Evolutionary conservation across 1,284 basidiomycete genomes (phyloP).

Genomic region (Sanghuangporus weigelae): DNA sequence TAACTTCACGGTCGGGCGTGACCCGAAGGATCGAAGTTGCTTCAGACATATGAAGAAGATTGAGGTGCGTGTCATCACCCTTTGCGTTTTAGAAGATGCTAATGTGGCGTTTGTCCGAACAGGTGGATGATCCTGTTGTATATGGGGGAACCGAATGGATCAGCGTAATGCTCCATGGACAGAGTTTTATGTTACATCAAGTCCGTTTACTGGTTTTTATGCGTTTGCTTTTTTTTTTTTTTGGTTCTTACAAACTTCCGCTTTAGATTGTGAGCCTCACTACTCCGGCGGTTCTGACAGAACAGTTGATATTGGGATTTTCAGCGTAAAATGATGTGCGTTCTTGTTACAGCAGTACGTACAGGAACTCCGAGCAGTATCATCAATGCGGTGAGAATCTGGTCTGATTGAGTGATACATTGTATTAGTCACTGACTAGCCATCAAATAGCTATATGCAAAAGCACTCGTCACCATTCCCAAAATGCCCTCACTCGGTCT

Average conservation of each 20-base stretch:
- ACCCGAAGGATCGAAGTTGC: conserved; percentile 78
- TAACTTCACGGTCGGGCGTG: conserved; percentile 92
- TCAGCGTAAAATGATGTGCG: conserved; percentile 96
- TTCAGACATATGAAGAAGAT: conserved; percentile 84
- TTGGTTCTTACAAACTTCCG: conserved; percentile 28
- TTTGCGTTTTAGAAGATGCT: neutral
- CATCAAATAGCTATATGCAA: conserved; percentile 54
- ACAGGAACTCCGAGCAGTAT: conserved; percentile 71
- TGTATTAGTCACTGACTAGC: neutral
- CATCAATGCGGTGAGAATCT: conserved; percentile 55
- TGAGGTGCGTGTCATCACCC: conserved; percentile 43
- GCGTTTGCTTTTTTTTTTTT: conserved; percentile 28
- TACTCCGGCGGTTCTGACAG: neutral
- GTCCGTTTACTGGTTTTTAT: conserved; percentile 32
- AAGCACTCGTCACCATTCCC: conserved; percentile 81
- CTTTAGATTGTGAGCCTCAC: conserved; percentile 23
- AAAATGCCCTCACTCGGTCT: conserved; percentile 96
- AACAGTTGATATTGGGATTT: neutral
- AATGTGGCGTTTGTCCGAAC: conserved; percentile 1
- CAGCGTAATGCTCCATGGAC: conserved; percentile 89
- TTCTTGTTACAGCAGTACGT: conserved; percentile 74
- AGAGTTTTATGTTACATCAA: conserved; percentile 99
- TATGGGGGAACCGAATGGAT: conserved; percentile 96
- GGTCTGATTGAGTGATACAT: neutral
- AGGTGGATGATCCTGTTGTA: conserved; percentile 77